Base-by-base conservation (phyloP, 1,139 yeast species). In the Saccharomyces hybrid region DNA sequence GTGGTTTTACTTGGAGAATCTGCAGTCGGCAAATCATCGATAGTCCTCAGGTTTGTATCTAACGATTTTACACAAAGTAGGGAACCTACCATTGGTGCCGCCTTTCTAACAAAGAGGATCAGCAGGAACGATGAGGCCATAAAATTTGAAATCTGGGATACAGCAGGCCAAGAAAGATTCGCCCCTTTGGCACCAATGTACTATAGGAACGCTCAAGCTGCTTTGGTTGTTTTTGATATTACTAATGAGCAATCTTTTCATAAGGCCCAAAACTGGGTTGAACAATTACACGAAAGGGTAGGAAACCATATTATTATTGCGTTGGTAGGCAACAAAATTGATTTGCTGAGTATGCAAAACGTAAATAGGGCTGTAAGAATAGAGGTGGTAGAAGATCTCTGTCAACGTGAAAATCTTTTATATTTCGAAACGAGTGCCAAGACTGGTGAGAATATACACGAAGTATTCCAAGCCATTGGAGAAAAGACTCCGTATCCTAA, bases 261-360 rank as follows among this genome's bases (percentile, higher is more conserved):
- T 67, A 91, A 93, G 72, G 99, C 98, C 14, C 85, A 98, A 65
- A 97, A 91, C 73, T 93, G 99, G 99, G 97, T 93, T 57, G 89
- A 89, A 67, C 98, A 93, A 71, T 78, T 93, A 63, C 96, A 89
- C 66, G 96, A 95, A 62, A 98, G 91, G 73, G 98, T 98, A 21
- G 78, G 88, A 32, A 89, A 89, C 60, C 90, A 86, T 63, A 93
- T 93, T 59, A 83, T 90, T 55, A 91, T 93, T 70, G 98, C 98
- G 2, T 77, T 93, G 50, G 96, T 91, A 34, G 99, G 97, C 31
- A 93, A 93, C 75, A 90, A 93, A 73, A 80, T 81, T 59, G 99
- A 93, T 73, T 76, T 93, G 52, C 72, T 83, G 69, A 9, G 11
- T 19, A 38, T 16, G 11, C 24, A 38, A 19, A 69, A 69, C 31